These are phyloP conservation scores for Cordyceps fumosorosea DNA, from an alignment of 2,329 filamentous ascomycete species.

Conservation along the genomic window DNA sequence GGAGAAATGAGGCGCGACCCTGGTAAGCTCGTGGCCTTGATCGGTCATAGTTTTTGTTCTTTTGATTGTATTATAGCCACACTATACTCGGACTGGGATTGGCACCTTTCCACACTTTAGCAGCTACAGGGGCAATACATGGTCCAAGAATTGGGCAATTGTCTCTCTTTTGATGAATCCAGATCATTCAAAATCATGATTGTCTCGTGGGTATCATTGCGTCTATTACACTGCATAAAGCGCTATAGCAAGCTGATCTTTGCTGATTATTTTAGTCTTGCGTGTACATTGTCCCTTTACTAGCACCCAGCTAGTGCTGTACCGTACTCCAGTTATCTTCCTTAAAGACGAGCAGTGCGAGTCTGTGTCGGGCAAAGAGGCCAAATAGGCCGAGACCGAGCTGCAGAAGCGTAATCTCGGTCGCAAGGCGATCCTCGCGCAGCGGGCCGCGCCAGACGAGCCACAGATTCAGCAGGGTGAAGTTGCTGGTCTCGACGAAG, in stretches of 20 bases:
- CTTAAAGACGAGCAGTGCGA: constrained; percentile 84
- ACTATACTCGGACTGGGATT: constrained; percentile 6
- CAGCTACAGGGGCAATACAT: neutral
- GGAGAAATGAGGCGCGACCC: neutral
- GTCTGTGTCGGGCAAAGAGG: constrained; percentile 75
- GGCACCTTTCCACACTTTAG: neutral
- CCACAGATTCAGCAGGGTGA: constrained; percentile 94
- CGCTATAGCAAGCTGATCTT: neutral
- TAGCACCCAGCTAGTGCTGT: constrained; percentile 15
- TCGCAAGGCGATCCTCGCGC: constrained; percentile 75
- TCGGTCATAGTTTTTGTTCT: constrained; percentile 10
- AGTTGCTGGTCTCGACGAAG: constrained; percentile 77
- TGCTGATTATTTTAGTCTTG: neutral
- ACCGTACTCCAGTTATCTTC: constrained; percentile 66
- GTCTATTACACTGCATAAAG: neutral
- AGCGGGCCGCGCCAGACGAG: constrained; percentile 90
- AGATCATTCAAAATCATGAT: neutral
- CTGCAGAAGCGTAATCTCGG: constrained; percentile 77
- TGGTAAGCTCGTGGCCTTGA: neutral
- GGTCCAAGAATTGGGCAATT: neutral
- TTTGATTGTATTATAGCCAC: constrained; percentile 15
- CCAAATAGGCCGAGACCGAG: constrained; percentile 69
- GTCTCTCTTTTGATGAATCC: constrained; percentile 1
- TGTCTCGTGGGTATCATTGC: neutral
- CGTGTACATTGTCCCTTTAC: neutral